A percentile compares a stretch with the other conserved stretches of the same genome.
Evolutionary conservation across 179 eudicot genomes (phyloP).

Genomic region (Amaranthus tricolor): DNA sequence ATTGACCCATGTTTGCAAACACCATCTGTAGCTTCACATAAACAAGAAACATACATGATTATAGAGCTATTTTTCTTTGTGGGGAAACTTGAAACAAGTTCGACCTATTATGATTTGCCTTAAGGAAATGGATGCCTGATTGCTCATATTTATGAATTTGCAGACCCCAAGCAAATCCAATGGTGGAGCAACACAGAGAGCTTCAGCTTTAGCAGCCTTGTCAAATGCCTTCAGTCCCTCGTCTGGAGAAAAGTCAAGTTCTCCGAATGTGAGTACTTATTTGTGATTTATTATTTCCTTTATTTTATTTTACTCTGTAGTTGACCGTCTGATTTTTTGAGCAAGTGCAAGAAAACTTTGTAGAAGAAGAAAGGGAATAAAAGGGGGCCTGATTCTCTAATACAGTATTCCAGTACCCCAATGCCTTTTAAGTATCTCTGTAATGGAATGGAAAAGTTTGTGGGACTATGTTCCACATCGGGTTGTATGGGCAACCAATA

Average conservation of each 20-base stretch:
- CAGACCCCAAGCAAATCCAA: constrained; percentile 51
- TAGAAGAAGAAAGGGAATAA: background rate
- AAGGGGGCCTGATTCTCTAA: background rate
- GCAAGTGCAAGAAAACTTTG: background rate
- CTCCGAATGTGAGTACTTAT: constrained; percentile 35
- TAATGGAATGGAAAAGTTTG: too few species aligned
- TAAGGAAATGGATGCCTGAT: background rate
- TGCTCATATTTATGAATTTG: constrained; percentile 12
- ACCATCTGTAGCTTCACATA: too few species aligned
- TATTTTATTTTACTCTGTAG: background rate
- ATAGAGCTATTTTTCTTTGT: background rate
- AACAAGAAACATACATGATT: too few species aligned
- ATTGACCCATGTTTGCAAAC: too few species aligned
- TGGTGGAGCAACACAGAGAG: constrained; percentile 90
- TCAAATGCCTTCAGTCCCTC: constrained; percentile 72
- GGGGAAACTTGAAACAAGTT: background rate
- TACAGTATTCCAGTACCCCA: too few species aligned
- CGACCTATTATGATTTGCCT: background rate
- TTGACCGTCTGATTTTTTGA: background rate
- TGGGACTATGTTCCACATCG: too few species aligned
- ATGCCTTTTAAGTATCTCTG: too few species aligned
- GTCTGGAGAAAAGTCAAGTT: constrained; percentile 42
- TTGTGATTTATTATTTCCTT: background rate
- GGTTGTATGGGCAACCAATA: too few species aligned
- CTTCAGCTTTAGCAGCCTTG: constrained; percentile 84